phyloP scores from a whole-genome alignment of 1,139 yeast species.

The Candida gigantensis region DNA sequence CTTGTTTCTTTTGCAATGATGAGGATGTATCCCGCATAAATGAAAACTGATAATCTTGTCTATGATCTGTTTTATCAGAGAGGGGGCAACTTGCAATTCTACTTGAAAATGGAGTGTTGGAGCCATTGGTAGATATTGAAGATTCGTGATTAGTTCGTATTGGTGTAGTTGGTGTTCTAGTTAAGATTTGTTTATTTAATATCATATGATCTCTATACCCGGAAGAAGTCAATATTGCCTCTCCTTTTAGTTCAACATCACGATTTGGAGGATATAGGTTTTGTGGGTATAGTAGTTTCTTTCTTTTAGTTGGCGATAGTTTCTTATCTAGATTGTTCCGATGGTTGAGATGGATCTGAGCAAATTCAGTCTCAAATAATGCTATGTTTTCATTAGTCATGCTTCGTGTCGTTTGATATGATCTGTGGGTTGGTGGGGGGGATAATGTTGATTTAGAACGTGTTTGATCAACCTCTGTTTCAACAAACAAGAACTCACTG shows the following conservation, averaged over 20 bases:
- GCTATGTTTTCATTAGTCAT: conserved; percentile 10
- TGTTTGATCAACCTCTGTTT: background rate
- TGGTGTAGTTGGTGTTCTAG: conserved; percentile 10
- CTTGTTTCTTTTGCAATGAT: conserved; percentile 29
- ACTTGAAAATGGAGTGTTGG: background rate
- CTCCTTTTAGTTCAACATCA: background rate
- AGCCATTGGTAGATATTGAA: background rate
- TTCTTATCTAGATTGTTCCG: conserved; percentile 5
- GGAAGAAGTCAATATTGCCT: background rate
- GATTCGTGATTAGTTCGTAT: background rate
- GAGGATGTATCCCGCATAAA: conserved; percentile 43
- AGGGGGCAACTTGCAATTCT: conserved; percentile 18
- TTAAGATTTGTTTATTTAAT: background rate
- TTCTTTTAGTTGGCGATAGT: conserved; percentile 21
- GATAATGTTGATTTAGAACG: background rate
- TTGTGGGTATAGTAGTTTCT: conserved; percentile 23
- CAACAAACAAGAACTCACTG: too few species aligned
- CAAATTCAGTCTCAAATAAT: conserved; percentile 29
- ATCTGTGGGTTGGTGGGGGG: too few species aligned
- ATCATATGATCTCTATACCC: background rate
- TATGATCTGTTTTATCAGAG: conserved; percentile 16
- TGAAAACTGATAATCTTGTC: conserved; percentile 26
- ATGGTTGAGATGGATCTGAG: conserved; percentile 25
- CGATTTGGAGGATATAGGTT: conserved; percentile 20
- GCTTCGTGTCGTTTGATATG: background rate